Evolutionary conservation across 2,329 filamentous ascomycete species (phyloP).

Genomic region (Leptographium procerum): DNA sequence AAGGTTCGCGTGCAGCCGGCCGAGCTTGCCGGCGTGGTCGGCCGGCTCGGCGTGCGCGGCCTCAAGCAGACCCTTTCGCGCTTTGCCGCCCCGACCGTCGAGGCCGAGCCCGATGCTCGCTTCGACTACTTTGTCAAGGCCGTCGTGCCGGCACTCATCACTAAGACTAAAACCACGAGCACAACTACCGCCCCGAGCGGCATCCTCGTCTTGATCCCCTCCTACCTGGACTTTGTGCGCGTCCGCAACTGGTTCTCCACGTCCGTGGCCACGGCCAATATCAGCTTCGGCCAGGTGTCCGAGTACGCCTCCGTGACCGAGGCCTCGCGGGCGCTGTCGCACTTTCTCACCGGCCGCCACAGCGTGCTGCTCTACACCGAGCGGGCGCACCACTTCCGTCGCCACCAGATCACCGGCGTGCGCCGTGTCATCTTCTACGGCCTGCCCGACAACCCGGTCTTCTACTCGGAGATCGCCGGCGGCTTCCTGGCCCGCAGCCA

Average conservation of each 20-base stretch:
- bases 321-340: conserved; percentile 70
- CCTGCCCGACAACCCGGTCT: conserved; percentile 75
- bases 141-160: conserved; percentile 57
- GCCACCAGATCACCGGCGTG: conserved; percentile 74
- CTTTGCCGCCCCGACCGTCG: conserved; percentile 60
- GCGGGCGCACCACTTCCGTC: conserved; percentile 89
- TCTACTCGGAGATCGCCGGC: conserved; percentile 67
- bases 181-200: conserved; percentile 28
- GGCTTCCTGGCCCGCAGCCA: conserved; percentile 52
- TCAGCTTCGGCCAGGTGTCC: conserved; percentile 71
- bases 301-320: conserved; percentile 77
- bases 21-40: conserved; percentile 60
- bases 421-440: conserved; percentile 74
- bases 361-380: conserved; percentile 83
- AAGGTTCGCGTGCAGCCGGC: conserved; percentile 58
- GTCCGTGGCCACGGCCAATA: conserved; percentile 38
- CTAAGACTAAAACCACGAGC: not conserved
- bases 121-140: conserved; percentile 86
- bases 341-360: conserved; percentile 77
- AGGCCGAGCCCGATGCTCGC: conserved; percentile 71
- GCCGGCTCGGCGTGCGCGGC: conserved; percentile 53
- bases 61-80: conserved; percentile 83
- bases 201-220: conserved; percentile 79
- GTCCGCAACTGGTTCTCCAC: conserved; percentile 86
- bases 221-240: conserved; percentile 89